phyloP scores from a whole-genome alignment of 208 protist genomes.

The Trypanosoma boissoni region DNA sequence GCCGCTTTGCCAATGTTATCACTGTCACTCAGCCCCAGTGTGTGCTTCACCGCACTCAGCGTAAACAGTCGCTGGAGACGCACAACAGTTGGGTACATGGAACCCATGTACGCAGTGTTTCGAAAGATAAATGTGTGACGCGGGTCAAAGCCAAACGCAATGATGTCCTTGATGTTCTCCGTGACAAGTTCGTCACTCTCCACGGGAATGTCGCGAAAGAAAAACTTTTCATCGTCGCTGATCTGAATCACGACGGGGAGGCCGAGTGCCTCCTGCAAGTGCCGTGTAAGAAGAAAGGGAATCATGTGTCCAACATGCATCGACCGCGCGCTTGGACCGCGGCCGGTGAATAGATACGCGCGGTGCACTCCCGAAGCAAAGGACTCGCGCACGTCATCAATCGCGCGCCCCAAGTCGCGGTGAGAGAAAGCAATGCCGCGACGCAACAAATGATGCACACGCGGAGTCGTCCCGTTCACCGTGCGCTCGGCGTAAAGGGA shows the following conservation, averaged over 20 bases:
- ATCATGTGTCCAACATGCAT: conserved; percentile 99
- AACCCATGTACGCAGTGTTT: conserved; percentile 97
- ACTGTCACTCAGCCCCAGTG: conserved; percentile 92
- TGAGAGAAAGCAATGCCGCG: conserved; percentile 98
- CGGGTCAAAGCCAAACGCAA: conserved; percentile 98
- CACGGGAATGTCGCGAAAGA: conserved; percentile 95
- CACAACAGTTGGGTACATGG: conserved; percentile 95
- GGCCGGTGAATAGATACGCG: conserved; percentile 99
- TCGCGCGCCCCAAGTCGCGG: conserved; percentile 93
- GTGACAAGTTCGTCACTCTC: conserved; percentile 69
- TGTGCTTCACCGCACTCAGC: conserved; percentile 88
- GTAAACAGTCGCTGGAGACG: conserved; percentile 92
- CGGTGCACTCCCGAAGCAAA: conserved; percentile 54
- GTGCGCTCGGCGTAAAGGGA: conserved; percentile 16
- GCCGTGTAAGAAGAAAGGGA: conserved; percentile 98
- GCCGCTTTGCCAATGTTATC: conserved; percentile 94
- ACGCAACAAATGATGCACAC: conserved; percentile 90
- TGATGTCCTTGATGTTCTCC: conserved; percentile 99
- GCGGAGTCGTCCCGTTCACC: background rate
- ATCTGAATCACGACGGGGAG: conserved; percentile 99
- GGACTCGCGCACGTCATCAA: conserved; percentile 84
- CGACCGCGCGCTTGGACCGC: conserved; percentile 94
- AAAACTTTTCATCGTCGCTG: conserved; percentile 99
- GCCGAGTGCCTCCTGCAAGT: conserved; percentile 98
- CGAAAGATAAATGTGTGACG: conserved; percentile 99